Base-by-base conservation (phyloP, 495 filamentous ascomycete species). In the Xylaria acuta region DNA sequence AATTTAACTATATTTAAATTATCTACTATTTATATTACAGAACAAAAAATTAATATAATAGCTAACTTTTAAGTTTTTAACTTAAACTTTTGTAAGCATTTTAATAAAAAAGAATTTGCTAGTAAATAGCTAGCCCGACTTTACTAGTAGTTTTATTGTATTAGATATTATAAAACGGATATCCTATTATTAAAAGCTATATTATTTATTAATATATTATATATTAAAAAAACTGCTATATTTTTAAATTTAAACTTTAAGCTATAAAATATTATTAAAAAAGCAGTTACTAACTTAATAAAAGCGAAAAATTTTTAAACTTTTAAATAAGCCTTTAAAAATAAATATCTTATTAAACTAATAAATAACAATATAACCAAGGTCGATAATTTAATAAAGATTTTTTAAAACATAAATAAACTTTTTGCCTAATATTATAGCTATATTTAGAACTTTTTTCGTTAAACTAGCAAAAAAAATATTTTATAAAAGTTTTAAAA, bases 141-240 rank as follows among this genome's bases (percentile, higher is more conserved):
- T 16, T 59, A 36, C 3, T 59, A 59, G 16, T 8, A 59, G 16
- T 59, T 59, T 59, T 59, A 8, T 8, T 36, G 20, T 1, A 8
- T 36, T 5, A 59, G 20, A 34, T 59, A 59, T 59, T 20, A n/a
- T n/a, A n/a, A n/a, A n/a, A n/a, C n/a, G n/a, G n/a, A n/a, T n/a
- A n/a, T n/a, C n/a, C n/a, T n/a, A n/a, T n/a, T n/a, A n/a, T n/a
- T n/a, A n/a, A n/a, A n/a, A n/a, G n/a, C n/a, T n/a, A n/a, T n/a
- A n/a, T n/a, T n/a, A 20, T 59, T 59, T 59, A 59, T 59, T 59
- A 59, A 59, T 59, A 59, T 59, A 20, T 14, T 59, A 2, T 59
- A 20, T 20, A 34, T 34, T 36, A 34, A 59, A 36, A 32, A 34
- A 25, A 8, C 30, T 18, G 30, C 16, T 59, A 59, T 20, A 12